These are phyloP conservation scores for Lactarius hatsudake DNA, from an alignment of 768 basidiomycete genomes.

Conservation along the genomic window DNA sequence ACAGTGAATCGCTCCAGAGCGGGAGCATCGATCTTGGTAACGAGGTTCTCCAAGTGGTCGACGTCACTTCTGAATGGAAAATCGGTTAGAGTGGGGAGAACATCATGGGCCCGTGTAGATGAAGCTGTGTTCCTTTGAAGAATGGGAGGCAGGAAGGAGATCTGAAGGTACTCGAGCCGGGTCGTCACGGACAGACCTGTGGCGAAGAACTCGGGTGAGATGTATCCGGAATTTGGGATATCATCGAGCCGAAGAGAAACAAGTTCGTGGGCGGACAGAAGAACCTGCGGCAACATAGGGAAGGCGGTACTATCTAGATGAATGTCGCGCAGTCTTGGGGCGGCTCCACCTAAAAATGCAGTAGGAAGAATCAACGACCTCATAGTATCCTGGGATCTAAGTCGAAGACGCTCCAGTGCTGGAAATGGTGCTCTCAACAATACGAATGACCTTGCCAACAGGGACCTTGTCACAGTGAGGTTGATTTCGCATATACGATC, in stretches of 20 bases:
- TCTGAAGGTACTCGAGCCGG: background rate
- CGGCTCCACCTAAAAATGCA: background rate
- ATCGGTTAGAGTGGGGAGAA: constrained; percentile 1
- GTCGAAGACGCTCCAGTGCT: background rate
- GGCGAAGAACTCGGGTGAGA: constrained; percentile 6
- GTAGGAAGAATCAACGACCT: background rate
- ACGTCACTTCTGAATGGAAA: background rate
- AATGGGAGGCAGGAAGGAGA: background rate
- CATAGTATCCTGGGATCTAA: background rate
- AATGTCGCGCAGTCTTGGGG: background rate
- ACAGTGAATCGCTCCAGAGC: background rate
- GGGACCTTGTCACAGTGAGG: background rate
- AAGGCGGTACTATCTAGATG: background rate
- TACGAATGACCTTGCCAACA: background rate
- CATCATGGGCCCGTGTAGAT: background rate
- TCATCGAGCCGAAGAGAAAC: constrained; percentile 2
- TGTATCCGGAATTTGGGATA: background rate
- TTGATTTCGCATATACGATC: constrained; percentile 1
- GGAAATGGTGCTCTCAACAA: background rate
- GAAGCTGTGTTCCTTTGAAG: background rate
- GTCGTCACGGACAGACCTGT: background rate
- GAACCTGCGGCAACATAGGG: constrained; percentile 1
- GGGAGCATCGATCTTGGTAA: background rate
- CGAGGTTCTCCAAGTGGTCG: background rate
- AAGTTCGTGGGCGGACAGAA: background rate